A percentile compares a stretch with the other conserved stretches of the same genome.
Conservation (phyloP, 2,329 filamentous ascomycete genomes). For the Aspergillus carbonarius region DNA sequence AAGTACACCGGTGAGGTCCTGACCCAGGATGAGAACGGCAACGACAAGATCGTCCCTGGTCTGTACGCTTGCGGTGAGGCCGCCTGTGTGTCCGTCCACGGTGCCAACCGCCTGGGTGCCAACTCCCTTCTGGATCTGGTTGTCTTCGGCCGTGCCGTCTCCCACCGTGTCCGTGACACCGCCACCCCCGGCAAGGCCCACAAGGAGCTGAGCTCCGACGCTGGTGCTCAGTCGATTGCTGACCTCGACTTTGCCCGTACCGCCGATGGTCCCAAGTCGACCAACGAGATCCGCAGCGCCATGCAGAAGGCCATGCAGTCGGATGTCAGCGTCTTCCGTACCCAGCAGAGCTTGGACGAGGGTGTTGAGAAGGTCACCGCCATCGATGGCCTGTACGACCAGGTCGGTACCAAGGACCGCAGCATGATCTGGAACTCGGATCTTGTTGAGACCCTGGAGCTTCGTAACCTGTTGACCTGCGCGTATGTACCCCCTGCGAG, state of each 20-base stretch:
- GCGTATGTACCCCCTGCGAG: conserved; percentile 62
- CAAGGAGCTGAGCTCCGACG: conserved; percentile 77
- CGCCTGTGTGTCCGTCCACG: conserved; percentile 96
- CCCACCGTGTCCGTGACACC: conserved; percentile 94
- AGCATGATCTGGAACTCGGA: conserved; percentile 99
- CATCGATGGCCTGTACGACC: conserved; percentile 74
- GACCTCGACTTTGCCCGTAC: conserved; percentile 83
- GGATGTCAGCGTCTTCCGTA: conserved; percentile 95
- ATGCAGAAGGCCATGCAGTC: conserved; percentile 99
- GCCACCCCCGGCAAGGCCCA: conserved; percentile 80
- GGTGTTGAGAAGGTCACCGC: conserved; percentile 84
- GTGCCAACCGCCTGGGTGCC: conserved; percentile 94
- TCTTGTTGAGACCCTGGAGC: conserved; percentile 91
- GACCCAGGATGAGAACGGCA: conserved; percentile 78
- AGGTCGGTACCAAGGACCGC: conserved; percentile 94
- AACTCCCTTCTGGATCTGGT: conserved; percentile 98
- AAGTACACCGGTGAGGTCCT: conserved; percentile 96
- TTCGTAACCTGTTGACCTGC: conserved; percentile 94
- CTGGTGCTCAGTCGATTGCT: conserved; percentile 82
- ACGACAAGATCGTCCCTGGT: conserved; percentile 91
- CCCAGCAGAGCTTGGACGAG: conserved; percentile 88
- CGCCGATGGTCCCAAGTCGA: conserved; percentile 80
- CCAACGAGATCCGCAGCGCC: conserved; percentile 79
- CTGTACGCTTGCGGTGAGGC: conserved; percentile 97
- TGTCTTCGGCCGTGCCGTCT: conserved; percentile 95